These are phyloP conservation scores for Pseudonitzschia multiseries DNA, from an alignment of 108 stramenopile genomes.

Conservation along the genomic window DNA sequence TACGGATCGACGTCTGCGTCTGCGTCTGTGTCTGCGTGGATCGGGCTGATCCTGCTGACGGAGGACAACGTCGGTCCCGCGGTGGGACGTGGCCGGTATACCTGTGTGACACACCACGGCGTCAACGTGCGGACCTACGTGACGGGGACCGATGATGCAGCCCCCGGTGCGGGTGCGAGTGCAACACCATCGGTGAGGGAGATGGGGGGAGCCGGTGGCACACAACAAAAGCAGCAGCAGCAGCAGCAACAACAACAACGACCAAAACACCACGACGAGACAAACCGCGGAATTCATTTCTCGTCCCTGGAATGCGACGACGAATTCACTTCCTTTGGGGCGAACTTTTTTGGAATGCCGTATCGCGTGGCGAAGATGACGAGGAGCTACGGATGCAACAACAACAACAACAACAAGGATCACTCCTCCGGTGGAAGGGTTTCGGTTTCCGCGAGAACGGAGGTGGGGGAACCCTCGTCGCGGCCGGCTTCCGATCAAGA, in stretches of 20 bases:
- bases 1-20: too few species aligned
- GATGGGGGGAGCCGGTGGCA: too few species aligned
- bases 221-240: background rate
- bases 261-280: background rate
- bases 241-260: background rate
- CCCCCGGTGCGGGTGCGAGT: background rate
- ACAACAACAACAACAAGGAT: too few species aligned
- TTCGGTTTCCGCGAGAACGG: too few species aligned
- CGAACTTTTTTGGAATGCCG: slow-evolving; percentile 17
- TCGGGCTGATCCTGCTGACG: slow-evolving; percentile 14
- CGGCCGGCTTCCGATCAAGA: too few species aligned
- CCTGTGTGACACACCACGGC: slow-evolving; percentile 15
- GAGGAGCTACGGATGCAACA: background rate
- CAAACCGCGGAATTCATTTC: slow-evolving; percentile 9
- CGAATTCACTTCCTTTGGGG: slow-evolving; percentile 11
- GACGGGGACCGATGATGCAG: background rate
- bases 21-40: slow-evolving; percentile 6
- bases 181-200: background rate
- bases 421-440: too few species aligned
- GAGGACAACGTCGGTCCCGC: slow-evolving; percentile 13
- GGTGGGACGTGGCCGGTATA: background rate
- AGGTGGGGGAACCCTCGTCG: too few species aligned
- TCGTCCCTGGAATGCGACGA: slow-evolving; percentile 21
- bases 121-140: slow-evolving; percentile 22
- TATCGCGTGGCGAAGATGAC: background rate